phyloP scores from a whole-genome alignment of 179 eudicot species.

The Beta lomatogona region DNA sequence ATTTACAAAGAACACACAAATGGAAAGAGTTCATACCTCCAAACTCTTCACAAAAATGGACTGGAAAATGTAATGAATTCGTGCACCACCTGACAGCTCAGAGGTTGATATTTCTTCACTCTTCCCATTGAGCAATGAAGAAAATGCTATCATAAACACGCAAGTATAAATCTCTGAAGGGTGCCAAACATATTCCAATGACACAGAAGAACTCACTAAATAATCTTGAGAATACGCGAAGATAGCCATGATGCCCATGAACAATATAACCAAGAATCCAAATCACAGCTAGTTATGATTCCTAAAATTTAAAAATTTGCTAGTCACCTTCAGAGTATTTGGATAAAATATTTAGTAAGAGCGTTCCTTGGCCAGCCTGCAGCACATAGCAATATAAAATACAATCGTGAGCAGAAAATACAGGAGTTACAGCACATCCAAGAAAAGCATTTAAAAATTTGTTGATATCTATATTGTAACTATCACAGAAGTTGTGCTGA shows the following conservation, averaged over 20 bases:
- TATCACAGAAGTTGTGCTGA: neutral
- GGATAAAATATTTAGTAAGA: slow-evolving; percentile 44
- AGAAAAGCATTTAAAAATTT: neutral
- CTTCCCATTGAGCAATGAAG: slow-evolving; percentile 53
- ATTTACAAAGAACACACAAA: neutral
- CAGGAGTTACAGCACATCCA: neutral
- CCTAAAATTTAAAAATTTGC: neutral
- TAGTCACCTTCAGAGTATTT: slow-evolving; percentile 44
- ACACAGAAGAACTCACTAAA: neutral
- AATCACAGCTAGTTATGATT: no score
- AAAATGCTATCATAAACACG: slow-evolving; percentile 43
- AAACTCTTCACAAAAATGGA: slow-evolving; percentile 60
- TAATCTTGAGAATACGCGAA: neutral
- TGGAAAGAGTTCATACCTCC: slow-evolving; percentile 44
- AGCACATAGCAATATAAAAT: neutral
- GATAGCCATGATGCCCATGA: neutral
- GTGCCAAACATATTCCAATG: neutral
- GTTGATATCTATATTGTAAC: neutral
- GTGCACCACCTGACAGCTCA: slow-evolving; percentile 66
- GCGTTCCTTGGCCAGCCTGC: slow-evolving; percentile 55
- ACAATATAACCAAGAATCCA: neutral
- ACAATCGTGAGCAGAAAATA: slow-evolving; percentile 14
- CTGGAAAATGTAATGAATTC: slow-evolving; percentile 63
- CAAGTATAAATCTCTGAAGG: neutral
- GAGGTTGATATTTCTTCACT: slow-evolving; percentile 58